Conservation (phyloP, 768 basidiomycete genomes). For the Crassisporium funariophilum region DNA sequence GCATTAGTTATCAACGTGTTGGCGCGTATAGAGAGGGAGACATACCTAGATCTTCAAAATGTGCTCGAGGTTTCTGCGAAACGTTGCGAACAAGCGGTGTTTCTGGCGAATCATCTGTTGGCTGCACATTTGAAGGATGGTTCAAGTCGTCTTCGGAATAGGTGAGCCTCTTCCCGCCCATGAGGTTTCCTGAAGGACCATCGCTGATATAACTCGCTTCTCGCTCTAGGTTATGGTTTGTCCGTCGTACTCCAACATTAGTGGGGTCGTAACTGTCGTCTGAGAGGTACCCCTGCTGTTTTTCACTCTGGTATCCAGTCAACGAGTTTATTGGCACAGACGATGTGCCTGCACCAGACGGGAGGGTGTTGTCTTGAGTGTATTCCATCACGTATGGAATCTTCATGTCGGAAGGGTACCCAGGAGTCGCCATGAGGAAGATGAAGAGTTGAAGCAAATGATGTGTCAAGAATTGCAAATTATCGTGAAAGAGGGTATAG, state of each 20-base stretch:
- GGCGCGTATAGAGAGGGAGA: neutral
- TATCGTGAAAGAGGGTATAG: too few relatives aligned
- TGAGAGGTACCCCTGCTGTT: neutral
- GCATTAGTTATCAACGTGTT: neutral
- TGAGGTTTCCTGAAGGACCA: slow-evolving; percentile 1
- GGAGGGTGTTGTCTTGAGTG: too few relatives aligned
- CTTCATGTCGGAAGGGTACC: neutral
- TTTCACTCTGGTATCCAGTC: neutral
- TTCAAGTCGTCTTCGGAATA: slow-evolving; percentile 17
- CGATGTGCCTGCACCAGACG: too few relatives aligned
- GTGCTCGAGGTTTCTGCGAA: slow-evolving; percentile 39
- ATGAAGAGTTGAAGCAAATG: too few relatives aligned
- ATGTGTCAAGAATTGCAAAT: too few relatives aligned
- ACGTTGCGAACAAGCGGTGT: slow-evolving; percentile 50
- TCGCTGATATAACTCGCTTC: slow-evolving; percentile 3
- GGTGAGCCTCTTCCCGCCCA: slow-evolving; percentile 4
- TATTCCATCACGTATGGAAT: slow-evolving; percentile 4
- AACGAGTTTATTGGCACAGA: neutral
- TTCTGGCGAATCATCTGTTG: slow-evolving; percentile 32
- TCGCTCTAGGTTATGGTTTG: slow-evolving; percentile 2
- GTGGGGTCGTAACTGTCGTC: slow-evolving; percentile 14
- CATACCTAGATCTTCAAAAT: slow-evolving; percentile 60
- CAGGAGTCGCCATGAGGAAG: slow-evolving; percentile 1
- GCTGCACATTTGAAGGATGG: slow-evolving; percentile 9
- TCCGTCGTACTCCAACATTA: slow-evolving; percentile 8